Conservation (phyloP, 441 rosid genomes). For the Gossypium laxum region DNA sequence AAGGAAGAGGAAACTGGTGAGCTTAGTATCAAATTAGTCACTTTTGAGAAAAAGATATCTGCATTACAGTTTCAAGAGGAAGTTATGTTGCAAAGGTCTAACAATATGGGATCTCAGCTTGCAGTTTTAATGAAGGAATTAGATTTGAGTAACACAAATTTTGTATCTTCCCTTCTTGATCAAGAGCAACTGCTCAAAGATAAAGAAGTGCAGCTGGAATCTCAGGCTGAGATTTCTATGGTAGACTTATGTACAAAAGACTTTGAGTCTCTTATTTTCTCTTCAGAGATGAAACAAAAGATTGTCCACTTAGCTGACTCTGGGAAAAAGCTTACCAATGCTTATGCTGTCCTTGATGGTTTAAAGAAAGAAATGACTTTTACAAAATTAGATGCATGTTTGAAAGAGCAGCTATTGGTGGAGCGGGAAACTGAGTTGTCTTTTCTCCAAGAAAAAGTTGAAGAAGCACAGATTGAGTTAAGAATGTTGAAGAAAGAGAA, state of each 20-base stretch:
- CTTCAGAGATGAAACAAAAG: constrained; percentile 41
- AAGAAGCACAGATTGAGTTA: constrained; percentile 22
- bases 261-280: constrained; percentile 53
- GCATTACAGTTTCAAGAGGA: constrained; percentile 81
- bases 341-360: constrained; percentile 35
- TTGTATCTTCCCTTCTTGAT: constrained; percentile 44
- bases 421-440: constrained; percentile 32
- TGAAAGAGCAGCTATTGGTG: constrained; percentile 36
- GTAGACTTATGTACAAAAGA: constrained; percentile 56
- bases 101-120: constrained; percentile 74
- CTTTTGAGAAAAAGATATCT: constrained; percentile 60
- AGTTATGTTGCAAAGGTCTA: constrained; percentile 77
- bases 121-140: constrained; percentile 65
- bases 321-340: constrained; percentile 28
- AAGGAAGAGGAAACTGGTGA: constrained; percentile 75
- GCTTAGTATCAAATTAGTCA: constrained; percentile 47
- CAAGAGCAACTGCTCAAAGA: constrained; percentile 51
- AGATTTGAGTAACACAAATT: constrained; percentile 45
- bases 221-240: constrained; percentile 48
- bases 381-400: constrained; percentile 43
- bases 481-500: constrained; percentile 39
- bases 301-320: constrained; percentile 28
- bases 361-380: constrained; percentile 42
- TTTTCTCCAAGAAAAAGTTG: constrained; percentile 25
- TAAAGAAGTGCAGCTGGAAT: constrained; percentile 36